Evolutionary conservation across 345 rosid species (phyloP).

Genomic region (Camelina laxa): DNA sequence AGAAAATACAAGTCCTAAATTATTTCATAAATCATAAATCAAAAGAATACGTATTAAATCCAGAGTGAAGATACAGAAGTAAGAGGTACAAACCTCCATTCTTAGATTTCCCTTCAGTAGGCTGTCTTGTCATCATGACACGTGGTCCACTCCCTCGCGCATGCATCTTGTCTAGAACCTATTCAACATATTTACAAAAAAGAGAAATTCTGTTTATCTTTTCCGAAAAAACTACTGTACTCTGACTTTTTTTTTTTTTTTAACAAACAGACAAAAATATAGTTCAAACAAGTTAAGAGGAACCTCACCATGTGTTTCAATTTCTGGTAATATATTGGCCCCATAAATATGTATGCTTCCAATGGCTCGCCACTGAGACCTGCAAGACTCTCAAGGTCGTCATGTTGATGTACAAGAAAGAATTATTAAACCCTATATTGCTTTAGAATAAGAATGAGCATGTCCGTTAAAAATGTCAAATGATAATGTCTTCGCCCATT

Average conservation of each 20-base stretch:
- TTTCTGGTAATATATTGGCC: slow-evolving; percentile 98
- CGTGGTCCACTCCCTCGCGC: slow-evolving; percentile 97
- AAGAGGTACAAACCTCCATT: slow-evolving; percentile 73
- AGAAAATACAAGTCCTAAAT: not conserved
- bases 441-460: slow-evolving; percentile 11
- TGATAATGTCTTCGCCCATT: slow-evolving; percentile 4
- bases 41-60: not conserved
- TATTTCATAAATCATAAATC: not conserved
- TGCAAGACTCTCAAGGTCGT: slow-evolving; percentile 46
- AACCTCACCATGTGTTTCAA: slow-evolving; percentile 90
- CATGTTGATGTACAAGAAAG: slow-evolving; percentile 35
- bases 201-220: not conserved
- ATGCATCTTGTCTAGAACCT: slow-evolving; percentile 95
- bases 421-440: not conserved
- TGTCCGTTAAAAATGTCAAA: not conserved
- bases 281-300: not conserved
- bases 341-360: slow-evolving; percentile 93
- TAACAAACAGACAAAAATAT: not conserved
- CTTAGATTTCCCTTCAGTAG: slow-evolving; percentile 96
- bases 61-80: slow-evolving; percentile 21
- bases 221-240: not conserved
- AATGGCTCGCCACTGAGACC: slow-evolving; percentile 90
- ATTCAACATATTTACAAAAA: slow-evolving; percentile 6
- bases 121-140: slow-evolving; percentile 88
- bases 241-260: too few species aligned